These are phyloP conservation scores for Biancaea sappan DNA, from an alignment of 306 rosid genomes.

Conservation along the genomic window DNA sequence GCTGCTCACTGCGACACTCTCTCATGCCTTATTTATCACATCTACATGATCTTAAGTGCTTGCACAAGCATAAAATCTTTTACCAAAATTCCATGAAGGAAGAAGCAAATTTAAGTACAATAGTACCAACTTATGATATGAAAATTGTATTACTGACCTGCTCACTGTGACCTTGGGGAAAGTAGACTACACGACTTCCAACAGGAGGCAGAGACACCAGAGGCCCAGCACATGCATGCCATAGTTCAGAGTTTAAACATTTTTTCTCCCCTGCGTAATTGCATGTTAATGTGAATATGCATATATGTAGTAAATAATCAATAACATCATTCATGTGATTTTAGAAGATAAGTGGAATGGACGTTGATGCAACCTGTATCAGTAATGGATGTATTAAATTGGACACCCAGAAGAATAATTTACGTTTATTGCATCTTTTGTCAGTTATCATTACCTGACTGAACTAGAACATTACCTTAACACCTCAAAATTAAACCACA, in stretches of 20 bases:
- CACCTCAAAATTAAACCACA: slow-evolving; percentile 18
- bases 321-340: slow-evolving; percentile 4
- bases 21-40: not conserved
- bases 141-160: slow-evolving; percentile 49
- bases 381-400: slow-evolving; percentile 4
- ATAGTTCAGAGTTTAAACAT: slow-evolving; percentile 73
- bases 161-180: slow-evolving; percentile 82
- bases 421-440: not conserved
- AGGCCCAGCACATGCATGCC: slow-evolving; percentile 88
- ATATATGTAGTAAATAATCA: slow-evolving; percentile 3
- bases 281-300: slow-evolving; percentile 25
- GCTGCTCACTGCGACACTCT: not conserved
- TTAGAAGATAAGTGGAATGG: slow-evolving; percentile 18
- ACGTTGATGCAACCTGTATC: slow-evolving; percentile 1
- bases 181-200: slow-evolving; percentile 78
- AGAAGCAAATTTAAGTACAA: not conserved
- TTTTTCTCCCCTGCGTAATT: slow-evolving; percentile 62
- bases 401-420: not conserved
- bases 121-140: slow-evolving; percentile 3
- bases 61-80: slow-evolving; percentile 17
- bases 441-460: not conserved
- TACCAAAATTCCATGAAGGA: slow-evolving; percentile 24
- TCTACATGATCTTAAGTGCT: not conserved
- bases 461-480: slow-evolving; percentile 7
- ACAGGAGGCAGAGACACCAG: slow-evolving; percentile 67